Evolutionary conservation across 345 rosid species (phyloP).

Genomic region (Abelmoschus esculentus): DNA sequence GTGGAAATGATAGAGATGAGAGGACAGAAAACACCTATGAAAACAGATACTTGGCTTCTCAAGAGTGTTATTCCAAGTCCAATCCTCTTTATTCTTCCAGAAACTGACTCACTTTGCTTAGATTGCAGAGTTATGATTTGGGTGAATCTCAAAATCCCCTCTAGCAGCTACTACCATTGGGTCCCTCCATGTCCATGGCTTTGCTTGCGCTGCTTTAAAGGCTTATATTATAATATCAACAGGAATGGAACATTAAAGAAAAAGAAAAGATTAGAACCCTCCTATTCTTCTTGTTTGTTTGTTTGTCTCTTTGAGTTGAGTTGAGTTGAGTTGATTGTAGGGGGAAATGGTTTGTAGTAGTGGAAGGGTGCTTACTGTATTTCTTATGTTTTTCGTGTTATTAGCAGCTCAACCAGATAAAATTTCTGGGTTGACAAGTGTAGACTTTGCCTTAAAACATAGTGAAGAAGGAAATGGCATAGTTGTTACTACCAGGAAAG

Average conservation of each 20-base stretch:
- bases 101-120: slow-evolving; percentile 56
- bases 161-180: slow-evolving; percentile 21
- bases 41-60: not conserved
- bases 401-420: slow-evolving; percentile 35
- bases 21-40: not conserved
- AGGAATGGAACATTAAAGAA: slow-evolving; percentile 40
- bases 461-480: slow-evolving; percentile 20
- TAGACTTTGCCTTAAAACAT: slow-evolving; percentile 23
- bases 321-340: slow-evolving; percentile 7
- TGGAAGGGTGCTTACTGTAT: slow-evolving; percentile 30
- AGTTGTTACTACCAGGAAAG: slow-evolving; percentile 7
- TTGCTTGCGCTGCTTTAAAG: slow-evolving; percentile 50
- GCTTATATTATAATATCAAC: slow-evolving; percentile 34
- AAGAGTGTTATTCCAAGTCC: not conserved
- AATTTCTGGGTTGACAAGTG: slow-evolving; percentile 33
- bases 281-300: slow-evolving; percentile 36
- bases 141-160: slow-evolving; percentile 42
- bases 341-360: slow-evolving; percentile 32
- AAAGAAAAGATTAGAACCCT: slow-evolving; percentile 21
- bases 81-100: not conserved
- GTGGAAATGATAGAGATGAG: too few species aligned
- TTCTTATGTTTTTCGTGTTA: slow-evolving; percentile 46
- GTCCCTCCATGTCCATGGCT: slow-evolving; percentile 47
- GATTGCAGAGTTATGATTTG: slow-evolving; percentile 42
- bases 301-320: not conserved